Conservation (phyloP, 805 yeast genomes). For the Monosporozyma solicola region DNA sequence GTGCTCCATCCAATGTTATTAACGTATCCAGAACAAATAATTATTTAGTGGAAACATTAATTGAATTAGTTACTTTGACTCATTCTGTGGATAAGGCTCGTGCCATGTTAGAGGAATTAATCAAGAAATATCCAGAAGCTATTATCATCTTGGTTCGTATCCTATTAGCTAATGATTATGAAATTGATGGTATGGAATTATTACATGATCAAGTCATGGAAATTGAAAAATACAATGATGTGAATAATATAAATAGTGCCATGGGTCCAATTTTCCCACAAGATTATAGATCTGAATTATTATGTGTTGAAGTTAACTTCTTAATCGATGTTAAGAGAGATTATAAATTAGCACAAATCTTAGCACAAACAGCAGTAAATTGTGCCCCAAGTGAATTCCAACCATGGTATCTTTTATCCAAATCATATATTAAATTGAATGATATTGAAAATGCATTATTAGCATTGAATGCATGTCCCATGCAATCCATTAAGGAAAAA, state of each 20-base stretch:
- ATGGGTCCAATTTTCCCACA: slow-evolving; percentile 8
- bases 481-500: slow-evolving; percentile 60
- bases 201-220: slow-evolving; percentile 22
- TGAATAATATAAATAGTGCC: not conserved
- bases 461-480: slow-evolving; percentile 72
- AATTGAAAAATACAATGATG: slow-evolving; percentile 8
- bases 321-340: slow-evolving; percentile 22
- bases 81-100: slow-evolving; percentile 20
- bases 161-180: slow-evolving; percentile 28
- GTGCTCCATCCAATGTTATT: slow-evolving; percentile 27
- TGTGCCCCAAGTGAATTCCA: slow-evolving; percentile 67
- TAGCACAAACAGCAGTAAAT: slow-evolving; percentile 38
- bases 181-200: slow-evolving; percentile 29
- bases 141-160: slow-evolving; percentile 27
- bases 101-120: slow-evolving; percentile 19
- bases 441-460: slow-evolving; percentile 65
- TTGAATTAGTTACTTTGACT: slow-evolving; percentile 26
- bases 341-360: slow-evolving; percentile 17
- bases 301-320: slow-evolving; percentile 25
- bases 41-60: slow-evolving; percentile 26
- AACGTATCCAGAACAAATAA: slow-evolving; percentile 27
- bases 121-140: slow-evolving; percentile 19
- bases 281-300: slow-evolving; percentile 24
- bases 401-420: slow-evolving; percentile 63
- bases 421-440: slow-evolving; percentile 50